phyloP scores from a whole-genome alignment of 805 yeast genomes.

The Pichia cephalocereana region DNA sequence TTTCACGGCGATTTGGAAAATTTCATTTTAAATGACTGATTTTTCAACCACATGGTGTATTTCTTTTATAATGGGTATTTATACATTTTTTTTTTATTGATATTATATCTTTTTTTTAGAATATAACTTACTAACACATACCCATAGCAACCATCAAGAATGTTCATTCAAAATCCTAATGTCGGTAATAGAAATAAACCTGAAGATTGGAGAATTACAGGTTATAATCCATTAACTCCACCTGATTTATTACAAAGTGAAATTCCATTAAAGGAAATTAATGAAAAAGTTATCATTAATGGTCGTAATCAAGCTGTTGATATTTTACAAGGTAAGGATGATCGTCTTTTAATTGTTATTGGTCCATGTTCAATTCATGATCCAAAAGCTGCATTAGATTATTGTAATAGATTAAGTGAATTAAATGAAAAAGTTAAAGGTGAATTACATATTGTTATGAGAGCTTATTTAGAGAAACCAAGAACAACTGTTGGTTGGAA shows the following conservation, averaged over 20 bases:
- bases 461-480: conserved; percentile 97
- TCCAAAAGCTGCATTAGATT: conserved; percentile 84
- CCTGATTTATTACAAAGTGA: conserved; percentile 90
- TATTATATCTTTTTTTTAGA: too few relatives aligned
- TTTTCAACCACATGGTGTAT: too few relatives aligned
- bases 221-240: conserved; percentile 93
- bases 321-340: conserved; percentile 74
- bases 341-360: conserved; percentile 77
- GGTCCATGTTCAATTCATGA: conserved; percentile 99
- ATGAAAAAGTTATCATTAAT: conserved; percentile 53
- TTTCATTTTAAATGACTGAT: too few relatives aligned
- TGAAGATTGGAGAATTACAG: conserved; percentile 73
- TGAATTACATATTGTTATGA: conserved; percentile 84
- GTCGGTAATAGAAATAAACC: conserved; percentile 74
- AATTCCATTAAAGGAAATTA: conserved; percentile 52
- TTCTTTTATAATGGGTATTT: too few relatives aligned
- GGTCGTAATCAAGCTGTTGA: conserved; percentile 72
- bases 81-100: too few relatives aligned
- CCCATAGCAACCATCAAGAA: conserved; percentile 26
- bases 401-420: conserved; percentile 56
- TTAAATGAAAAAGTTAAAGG: conserved; percentile 54
- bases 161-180: conserved; percentile 81
- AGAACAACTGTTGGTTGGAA: conserved; percentile 99
- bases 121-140: background rate
- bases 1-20: too few relatives aligned